Percentiles rank a stretch among this genome's conserved stretches.
Evolutionary conservation across 2,329 filamentous ascomycete genomes (phyloP).

Genomic region (Zymoseptoria brevis): DNA sequence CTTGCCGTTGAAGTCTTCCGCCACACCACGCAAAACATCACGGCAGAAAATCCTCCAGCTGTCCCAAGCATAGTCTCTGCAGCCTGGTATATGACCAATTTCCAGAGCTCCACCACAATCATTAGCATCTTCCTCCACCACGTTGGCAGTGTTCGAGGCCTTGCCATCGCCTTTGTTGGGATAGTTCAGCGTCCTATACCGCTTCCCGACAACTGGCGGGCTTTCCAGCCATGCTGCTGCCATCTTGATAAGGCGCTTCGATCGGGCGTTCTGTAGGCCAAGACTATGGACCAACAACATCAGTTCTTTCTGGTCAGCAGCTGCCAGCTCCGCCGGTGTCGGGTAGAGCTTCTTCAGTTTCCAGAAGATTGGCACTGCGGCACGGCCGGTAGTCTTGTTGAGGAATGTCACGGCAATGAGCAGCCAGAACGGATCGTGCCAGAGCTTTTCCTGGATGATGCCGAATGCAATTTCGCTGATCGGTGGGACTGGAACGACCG

Average conservation of each 20-base stretch:
- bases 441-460: slow-evolving; percentile 74
- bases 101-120: slow-evolving; percentile 59
- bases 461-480: slow-evolving; percentile 60
- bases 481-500: slow-evolving; percentile 55
- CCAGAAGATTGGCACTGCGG: slow-evolving; percentile 69
- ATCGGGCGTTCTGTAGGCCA: slow-evolving; percentile 62
- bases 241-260: slow-evolving; percentile 59
- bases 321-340: slow-evolving; percentile 54
- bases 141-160: slow-evolving; percentile 37
- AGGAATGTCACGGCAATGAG: slow-evolving; percentile 78
- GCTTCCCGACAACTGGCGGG: slow-evolving; percentile 52
- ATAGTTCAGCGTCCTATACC: slow-evolving; percentile 52
- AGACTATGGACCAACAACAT: slow-evolving; percentile 58
- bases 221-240: slow-evolving; percentile 59
- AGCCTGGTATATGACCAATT: slow-evolving; percentile 72
- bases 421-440: slow-evolving; percentile 67
- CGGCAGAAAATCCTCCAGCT: slow-evolving; percentile 92
- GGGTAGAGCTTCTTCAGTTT: slow-evolving; percentile 61
- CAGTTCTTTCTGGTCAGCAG: slow-evolving; percentile 50
- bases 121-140: slow-evolving; percentile 40
- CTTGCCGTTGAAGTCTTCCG: slow-evolving; percentile 58
- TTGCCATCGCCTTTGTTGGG: slow-evolving; percentile 43
- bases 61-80: slow-evolving; percentile 73
- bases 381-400: slow-evolving; percentile 66
- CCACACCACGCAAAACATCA: slow-evolving; percentile 61